phyloP scores from a whole-genome alignment of 2,329 filamentous ascomycete genomes.

The Thielaviopsis cerberus region DNA sequence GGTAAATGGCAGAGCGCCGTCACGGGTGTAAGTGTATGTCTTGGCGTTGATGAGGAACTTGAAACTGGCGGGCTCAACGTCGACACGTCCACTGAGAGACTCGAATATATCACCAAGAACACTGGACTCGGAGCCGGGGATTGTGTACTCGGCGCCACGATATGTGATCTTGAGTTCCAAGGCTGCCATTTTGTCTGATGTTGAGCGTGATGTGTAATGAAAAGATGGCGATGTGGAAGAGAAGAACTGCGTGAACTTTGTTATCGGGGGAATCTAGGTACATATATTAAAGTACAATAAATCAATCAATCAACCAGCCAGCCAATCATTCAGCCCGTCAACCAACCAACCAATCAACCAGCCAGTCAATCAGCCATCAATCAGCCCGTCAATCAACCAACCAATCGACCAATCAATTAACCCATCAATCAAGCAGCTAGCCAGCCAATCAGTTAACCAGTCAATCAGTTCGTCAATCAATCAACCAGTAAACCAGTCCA shows the following conservation, averaged over 20 bases:
- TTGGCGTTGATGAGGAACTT: constrained; percentile 2
- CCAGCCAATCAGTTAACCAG: too few species aligned
- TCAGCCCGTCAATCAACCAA: too few species aligned
- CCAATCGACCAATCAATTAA: too few species aligned
- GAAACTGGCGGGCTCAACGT: background rate
- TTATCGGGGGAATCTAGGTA: too few species aligned
- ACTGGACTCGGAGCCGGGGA: background rate
- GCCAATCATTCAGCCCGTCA: too few species aligned
- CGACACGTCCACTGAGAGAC: background rate
- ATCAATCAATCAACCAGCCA: too few species aligned
- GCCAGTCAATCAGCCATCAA: too few species aligned
- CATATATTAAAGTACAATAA: too few species aligned
- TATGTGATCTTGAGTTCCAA: background rate
- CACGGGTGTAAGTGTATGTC: background rate
- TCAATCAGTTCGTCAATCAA: too few species aligned
- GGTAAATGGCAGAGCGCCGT: background rate
- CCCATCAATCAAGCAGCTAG: too few species aligned
- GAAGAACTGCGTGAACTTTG: background rate
- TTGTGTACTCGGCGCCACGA: background rate
- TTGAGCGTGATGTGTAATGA: background rate
- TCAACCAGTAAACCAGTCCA: too few species aligned
- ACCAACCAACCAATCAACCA: too few species aligned
- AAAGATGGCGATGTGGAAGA: background rate
- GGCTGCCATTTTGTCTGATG: background rate
- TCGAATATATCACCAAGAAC: background rate